These are phyloP conservation scores for Tuber magnatum DNA, from an alignment of 495 filamentous ascomycete species.

Conservation along the genomic window DNA sequence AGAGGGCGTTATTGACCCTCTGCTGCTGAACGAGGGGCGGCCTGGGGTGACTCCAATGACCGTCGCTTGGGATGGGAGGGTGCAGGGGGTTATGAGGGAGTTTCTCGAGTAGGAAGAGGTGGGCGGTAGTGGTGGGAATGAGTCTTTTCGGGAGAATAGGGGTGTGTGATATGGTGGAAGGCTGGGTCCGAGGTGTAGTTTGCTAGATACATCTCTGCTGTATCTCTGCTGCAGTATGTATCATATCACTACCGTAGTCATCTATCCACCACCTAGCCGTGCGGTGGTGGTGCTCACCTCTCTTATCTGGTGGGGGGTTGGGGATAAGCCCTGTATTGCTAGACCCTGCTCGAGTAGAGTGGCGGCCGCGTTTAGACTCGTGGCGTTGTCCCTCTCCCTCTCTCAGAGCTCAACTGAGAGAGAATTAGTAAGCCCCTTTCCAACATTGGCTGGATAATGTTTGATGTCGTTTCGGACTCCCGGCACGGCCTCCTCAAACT, in stretches of 20 bases:
- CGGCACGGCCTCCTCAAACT: background rate
- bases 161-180: background rate
- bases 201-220: background rate
- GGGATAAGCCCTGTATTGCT: background rate
- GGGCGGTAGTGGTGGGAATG: constrained; percentile 5
- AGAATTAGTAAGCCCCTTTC: background rate
- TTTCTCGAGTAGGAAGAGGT: constrained; percentile 27
- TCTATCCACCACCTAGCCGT: background rate
- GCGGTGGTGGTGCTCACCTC: background rate
- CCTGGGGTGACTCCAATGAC: constrained; percentile 10
- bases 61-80: constrained; percentile 22
- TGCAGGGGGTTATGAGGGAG: constrained; percentile 37
- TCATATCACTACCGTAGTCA: background rate
- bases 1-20: constrained; percentile 2
- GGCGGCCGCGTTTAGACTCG: background rate
- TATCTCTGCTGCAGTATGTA: background rate
- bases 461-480: background rate
- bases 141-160: background rate
- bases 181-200: background rate
- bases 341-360: background rate
- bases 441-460: background rate
- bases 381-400: background rate
- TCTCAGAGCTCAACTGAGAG: background rate
- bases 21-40: constrained; percentile 10
- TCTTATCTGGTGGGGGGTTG: background rate